A percentile compares a stretch with the other conserved stretches of the same genome.
Evolutionary conservation across 2,329 filamentous ascomycete genomes (phyloP).

Genomic region (Phoma herbarum): DNA sequence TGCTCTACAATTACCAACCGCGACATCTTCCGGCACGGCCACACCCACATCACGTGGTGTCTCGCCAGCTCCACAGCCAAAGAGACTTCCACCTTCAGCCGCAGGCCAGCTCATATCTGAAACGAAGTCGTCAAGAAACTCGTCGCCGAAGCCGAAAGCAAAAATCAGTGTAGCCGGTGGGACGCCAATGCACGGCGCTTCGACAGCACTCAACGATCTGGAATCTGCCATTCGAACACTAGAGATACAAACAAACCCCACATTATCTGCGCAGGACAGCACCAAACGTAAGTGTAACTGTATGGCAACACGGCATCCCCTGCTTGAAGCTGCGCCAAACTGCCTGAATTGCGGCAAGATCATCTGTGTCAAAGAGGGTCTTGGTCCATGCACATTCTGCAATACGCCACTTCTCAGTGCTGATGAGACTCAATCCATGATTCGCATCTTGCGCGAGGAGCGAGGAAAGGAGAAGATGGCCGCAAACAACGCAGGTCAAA

Average conservation of each 20-base stretch:
- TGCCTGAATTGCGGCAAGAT: constrained; percentile 94
- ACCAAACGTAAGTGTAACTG: constrained; percentile 80
- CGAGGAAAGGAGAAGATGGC: constrained; percentile 87
- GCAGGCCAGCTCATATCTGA: constrained; percentile 86
- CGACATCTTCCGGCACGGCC: constrained; percentile 38
- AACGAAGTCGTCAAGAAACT: constrained; percentile 63
- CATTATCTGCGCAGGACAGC: constrained; percentile 64
- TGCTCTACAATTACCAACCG: constrained; percentile 48
- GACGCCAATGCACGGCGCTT: constrained; percentile 82
- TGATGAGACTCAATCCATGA: constrained; percentile 83
- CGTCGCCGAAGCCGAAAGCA: constrained; percentile 62
- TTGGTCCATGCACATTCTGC: constrained; percentile 95
- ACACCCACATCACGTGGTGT: constrained; percentile 49
- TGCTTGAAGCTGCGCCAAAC: constrained; percentile 91
- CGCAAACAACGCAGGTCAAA: constrained; percentile 76
- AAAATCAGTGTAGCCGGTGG: constrained; percentile 80
- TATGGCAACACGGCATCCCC: constrained; percentile 84
- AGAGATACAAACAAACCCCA: constrained; percentile 91
- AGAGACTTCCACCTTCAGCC: constrained; percentile 71
- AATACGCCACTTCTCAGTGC: constrained; percentile 74
- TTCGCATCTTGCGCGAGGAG: constrained; percentile 82
- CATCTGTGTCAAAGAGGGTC: constrained; percentile 90
- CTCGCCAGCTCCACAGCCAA: constrained; percentile 57
- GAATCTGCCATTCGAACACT: constrained; percentile 85
- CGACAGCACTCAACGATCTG: constrained; percentile 72